Evolutionary conservation across 495 filamentous ascomycete genomes (phyloP).

Genomic region (Penicillium parvum): DNA sequence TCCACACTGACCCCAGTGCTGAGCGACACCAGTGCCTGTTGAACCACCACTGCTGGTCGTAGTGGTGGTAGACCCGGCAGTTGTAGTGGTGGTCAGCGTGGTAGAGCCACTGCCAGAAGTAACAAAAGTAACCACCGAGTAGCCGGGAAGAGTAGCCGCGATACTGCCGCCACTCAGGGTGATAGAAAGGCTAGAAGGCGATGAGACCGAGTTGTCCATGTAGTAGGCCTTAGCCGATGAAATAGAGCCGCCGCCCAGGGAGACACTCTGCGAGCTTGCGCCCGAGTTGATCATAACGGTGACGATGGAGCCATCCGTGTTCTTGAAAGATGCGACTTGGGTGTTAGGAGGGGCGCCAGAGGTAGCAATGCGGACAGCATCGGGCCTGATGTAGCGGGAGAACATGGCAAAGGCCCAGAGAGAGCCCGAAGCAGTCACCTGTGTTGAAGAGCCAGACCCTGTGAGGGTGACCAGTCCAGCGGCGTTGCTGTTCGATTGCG

Average conservation of each 20-base stretch:
- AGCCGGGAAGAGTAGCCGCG: slow-evolving; percentile 1
- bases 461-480: slow-evolving; percentile 4
- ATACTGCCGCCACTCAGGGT: slow-evolving; percentile 1
- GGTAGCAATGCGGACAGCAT: slow-evolving; percentile 1
- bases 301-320: not conserved
- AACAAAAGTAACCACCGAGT: slow-evolving; percentile 2
- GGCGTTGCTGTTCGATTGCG: not conserved
- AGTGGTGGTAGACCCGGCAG: slow-evolving; percentile 15
- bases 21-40: slow-evolving; percentile 14
- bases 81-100: slow-evolving; percentile 15
- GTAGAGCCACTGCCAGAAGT: no score
- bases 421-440: not conserved
- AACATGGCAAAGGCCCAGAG: slow-evolving; percentile 4
- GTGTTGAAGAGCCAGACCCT: slow-evolving; percentile 1
- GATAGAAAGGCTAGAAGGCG: slow-evolving; percentile 1
- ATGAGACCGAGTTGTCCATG: slow-evolving; percentile 5
- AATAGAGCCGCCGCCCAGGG: not conserved
- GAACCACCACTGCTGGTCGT: slow-evolving; percentile 13
- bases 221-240: slow-evolving; percentile 3
- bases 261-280: not conserved
- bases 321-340: not conserved
- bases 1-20: slow-evolving; percentile 43
- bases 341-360: not conserved
- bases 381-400: not conserved
- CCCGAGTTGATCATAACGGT: slow-evolving; percentile 2